These are phyloP conservation scores for Punctularia strigosozonata DNA, from an alignment of 768 basidiomycete genomes.

Conservation along the genomic window DNA sequence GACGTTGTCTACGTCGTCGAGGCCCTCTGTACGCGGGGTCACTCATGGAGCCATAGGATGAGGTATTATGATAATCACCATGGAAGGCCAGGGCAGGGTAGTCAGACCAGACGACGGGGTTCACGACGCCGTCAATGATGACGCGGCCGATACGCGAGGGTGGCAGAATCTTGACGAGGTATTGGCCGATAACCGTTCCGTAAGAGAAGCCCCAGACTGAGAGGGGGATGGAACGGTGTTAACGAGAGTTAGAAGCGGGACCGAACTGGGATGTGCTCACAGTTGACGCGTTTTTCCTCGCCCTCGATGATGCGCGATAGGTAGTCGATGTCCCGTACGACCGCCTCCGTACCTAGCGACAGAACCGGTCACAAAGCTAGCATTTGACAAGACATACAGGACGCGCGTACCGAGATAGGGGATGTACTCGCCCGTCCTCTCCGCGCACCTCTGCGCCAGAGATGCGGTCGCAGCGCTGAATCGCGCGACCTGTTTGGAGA, in stretches of 20 bases:
- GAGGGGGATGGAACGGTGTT: not conserved
- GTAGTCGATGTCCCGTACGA: not conserved
- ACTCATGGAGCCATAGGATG: not conserved
- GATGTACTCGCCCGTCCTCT: not conserved
- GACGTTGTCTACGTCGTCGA: not conserved
- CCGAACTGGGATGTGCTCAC: not conserved
- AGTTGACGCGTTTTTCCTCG: not conserved
- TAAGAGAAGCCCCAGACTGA: conserved; percentile 1
- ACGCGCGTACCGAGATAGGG: not conserved
- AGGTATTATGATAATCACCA: not conserved
- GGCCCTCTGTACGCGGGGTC: not conserved
- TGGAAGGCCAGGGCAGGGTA: not conserved
- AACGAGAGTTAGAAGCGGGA: not conserved
- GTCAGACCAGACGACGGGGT: not conserved
- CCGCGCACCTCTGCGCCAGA: not conserved
- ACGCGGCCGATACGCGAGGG: not conserved
- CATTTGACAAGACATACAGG: not conserved
- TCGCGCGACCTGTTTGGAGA: not conserved
- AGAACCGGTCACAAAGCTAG: not conserved
- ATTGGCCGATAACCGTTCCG: not conserved
- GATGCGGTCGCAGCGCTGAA: not conserved
- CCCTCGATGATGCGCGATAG: not conserved
- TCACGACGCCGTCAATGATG: conserved; percentile 1
- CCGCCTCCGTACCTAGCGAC: not conserved
- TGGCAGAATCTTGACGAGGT: conserved; percentile 1